Percentiles rank a stretch among this genome's conserved stretches.
phyloP scores from a whole-genome alignment of 257 asterid genomes.

The Osmanthus fragrans region DNA sequence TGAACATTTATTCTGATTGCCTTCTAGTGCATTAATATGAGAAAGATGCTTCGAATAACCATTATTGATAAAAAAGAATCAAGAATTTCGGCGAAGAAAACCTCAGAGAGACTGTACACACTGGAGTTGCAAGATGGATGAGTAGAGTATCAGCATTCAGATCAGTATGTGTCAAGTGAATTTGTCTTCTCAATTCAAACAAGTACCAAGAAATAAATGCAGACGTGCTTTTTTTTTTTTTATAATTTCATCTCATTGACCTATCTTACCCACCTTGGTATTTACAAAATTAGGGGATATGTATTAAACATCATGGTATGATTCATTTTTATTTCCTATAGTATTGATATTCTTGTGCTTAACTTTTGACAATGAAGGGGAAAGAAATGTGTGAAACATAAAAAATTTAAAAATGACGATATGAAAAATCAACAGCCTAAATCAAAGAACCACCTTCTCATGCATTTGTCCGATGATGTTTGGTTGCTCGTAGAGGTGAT shows the following conservation, averaged over 20 bases:
- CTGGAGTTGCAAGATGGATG: neutral
- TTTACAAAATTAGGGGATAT: no score
- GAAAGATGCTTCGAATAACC: neutral
- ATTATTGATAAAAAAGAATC: neutral
- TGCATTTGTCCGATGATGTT: no score
- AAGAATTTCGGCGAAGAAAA: neutral
- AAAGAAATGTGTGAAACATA: no score
- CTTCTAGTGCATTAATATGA: neutral
- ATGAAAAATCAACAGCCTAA: no score
- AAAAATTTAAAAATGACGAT: no score
- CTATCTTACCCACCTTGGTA: no score
- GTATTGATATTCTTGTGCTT: neutral
- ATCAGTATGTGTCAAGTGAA: neutral
- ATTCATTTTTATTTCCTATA: neutral
- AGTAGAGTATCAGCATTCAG: neutral
- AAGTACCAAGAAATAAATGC: neutral
- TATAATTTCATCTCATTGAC: no score
- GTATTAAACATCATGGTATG: neutral
- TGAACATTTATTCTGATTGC: neutral
- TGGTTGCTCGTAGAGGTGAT: no score
- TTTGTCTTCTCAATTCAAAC: neutral
- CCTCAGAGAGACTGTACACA: neutral
- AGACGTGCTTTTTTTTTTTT: no score
- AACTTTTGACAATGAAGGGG: no score
- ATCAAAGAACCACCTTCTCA: no score